These are phyloP conservation scores for Magnaporthiopsis incrustans DNA, from an alignment of 2,329 filamentous ascomycete genomes.

Conservation along the genomic window DNA sequence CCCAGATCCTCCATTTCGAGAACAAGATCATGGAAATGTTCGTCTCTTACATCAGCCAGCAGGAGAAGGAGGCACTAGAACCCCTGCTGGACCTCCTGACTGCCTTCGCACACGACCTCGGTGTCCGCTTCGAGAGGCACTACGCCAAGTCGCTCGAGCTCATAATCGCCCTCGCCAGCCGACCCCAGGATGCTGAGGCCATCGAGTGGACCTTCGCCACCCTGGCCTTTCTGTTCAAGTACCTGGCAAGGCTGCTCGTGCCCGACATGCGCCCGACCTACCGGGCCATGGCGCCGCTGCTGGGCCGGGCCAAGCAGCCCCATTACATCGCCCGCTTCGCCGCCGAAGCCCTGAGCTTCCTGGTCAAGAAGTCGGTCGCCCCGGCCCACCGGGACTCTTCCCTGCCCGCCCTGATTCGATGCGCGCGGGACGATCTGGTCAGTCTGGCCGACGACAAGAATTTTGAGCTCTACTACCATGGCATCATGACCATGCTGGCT, in stretches of 20 bases:
- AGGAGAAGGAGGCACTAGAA: conserved; percentile 74
- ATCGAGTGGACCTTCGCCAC: conserved; percentile 97
- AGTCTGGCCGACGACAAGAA: conserved; percentile 45
- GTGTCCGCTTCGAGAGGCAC: conserved; percentile 78
- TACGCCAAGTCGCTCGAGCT: conserved; percentile 69
- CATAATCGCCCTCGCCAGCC: conserved; percentile 70
- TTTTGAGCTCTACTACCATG: conserved; percentile 68
- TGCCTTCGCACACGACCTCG: conserved; percentile 91
- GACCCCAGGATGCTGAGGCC: conserved; percentile 73
- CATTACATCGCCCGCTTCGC: conserved; percentile 85
- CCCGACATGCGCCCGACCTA: conserved; percentile 80
- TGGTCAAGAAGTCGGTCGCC: conserved; percentile 80
- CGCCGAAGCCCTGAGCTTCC: conserved; percentile 88
- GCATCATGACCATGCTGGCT: conserved; percentile 84
- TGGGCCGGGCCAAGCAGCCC: conserved; percentile 76
- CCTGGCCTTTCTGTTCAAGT: conserved; percentile 94
- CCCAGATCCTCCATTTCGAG: conserved; percentile 87
- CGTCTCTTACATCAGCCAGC: conserved; percentile 62
- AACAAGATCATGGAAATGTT: conserved; percentile 74
- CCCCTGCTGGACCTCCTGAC: conserved; percentile 82
- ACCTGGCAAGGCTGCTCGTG: conserved; percentile 78
- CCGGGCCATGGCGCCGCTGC: conserved; percentile 71
- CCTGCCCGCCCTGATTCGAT: conserved; percentile 61
- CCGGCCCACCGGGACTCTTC: conserved; percentile 61
- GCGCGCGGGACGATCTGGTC: conserved; percentile 62